These are phyloP conservation scores for Aristolochia fimbriata DNA, from an alignment of 164 flowering plant species.

Conservation along the genomic window DNA sequence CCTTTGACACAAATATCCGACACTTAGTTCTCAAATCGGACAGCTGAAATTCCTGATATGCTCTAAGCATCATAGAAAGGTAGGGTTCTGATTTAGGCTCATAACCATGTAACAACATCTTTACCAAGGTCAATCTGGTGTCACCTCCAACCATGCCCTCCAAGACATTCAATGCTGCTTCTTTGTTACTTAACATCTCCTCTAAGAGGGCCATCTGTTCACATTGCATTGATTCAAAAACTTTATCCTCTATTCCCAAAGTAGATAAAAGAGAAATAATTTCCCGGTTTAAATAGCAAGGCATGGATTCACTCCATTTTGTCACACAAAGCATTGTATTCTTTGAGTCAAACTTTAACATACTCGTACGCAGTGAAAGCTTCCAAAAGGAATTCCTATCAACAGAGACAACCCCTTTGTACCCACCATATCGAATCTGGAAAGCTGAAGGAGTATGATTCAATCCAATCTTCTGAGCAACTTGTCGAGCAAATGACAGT, in stretches of 20 bases:
- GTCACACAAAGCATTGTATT: conserved; percentile 80
- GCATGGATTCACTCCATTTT: conserved; percentile 60
- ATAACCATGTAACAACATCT: conserved; percentile 72
- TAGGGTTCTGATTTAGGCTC: conserved; percentile 74
- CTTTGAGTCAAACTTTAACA: conserved; percentile 81
- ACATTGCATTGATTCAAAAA: conserved; percentile 42
- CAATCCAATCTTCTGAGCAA: conserved; percentile 63
- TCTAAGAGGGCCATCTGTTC: conserved; percentile 45
- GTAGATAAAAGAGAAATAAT: conserved; percentile 73
- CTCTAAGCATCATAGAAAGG: conserved; percentile 73
- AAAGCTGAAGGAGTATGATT: conserved; percentile 71
- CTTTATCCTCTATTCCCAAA: conserved; percentile 65
- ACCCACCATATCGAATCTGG: conserved; percentile 95
- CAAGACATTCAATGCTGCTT: conserved; percentile 57
- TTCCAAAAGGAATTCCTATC: conserved; percentile 72
- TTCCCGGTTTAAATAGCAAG: conserved; percentile 85
- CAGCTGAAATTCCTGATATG: conserved; percentile 45
- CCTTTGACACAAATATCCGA: conserved; percentile 74
- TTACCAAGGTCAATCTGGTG: conserved; percentile 23
- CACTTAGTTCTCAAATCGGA: conserved; percentile 63
- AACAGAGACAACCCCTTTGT: conserved; percentile 88
- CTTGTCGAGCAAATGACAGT: conserved; percentile 48
- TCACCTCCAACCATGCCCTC: conserved; percentile 36
- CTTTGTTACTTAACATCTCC: conserved; percentile 42
- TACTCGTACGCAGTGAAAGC: conserved; percentile 71